Base-by-base conservation (phyloP, 2,329 filamentous ascomycete genomes). In the Didymella keratinophila region DNA sequence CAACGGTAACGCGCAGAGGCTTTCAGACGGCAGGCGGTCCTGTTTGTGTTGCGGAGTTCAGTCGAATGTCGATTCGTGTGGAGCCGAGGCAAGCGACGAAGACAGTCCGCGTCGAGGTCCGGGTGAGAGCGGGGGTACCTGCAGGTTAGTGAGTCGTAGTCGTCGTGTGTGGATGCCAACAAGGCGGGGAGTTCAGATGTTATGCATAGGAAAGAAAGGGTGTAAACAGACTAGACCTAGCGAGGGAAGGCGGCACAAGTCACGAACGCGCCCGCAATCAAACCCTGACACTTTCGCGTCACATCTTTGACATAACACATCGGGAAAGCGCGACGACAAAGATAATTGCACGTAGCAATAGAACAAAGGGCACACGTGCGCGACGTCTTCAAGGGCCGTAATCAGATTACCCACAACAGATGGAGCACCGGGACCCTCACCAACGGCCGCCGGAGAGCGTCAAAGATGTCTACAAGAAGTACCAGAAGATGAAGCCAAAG, bases 381-480 rank as follows among this genome's bases (percentile, higher is more conserved):
- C 43, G 12, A 20, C 21, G 8, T 8, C 18, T 14, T 20, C 14
- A 27, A 21, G 2, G 8, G 20, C 16, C 21, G 2, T 46, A 3
- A 2, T 30, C 11, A 16, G 20, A 10, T 9, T 28, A 16, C 1
- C n/a, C 23, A n/a, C 45, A 43, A 39, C 42, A 47, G 3, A 75
- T 72, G 71, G 55, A 66, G 25, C 25, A 61, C 36, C 80, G 93
- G 2, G 90, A 96, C 76, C 89, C 93, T 27, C 87, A 94, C 74
- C 87, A 92, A 75, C 87, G 88, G 67, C 91, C 93, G 1, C 91
- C 93, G 3, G 86, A 88, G 12, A 76, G 81, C 48, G 81, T 97
- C 65, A 87, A 88, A 61, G 79, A 84, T 44, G 79, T 87, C 52
- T 97, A 92, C 85, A 97, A 97, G 76, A 79, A 79, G 41, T 92